phyloP scores from a whole-genome alignment of 495 filamentous ascomycete genomes.

The Podospora pseudocomata region DNA sequence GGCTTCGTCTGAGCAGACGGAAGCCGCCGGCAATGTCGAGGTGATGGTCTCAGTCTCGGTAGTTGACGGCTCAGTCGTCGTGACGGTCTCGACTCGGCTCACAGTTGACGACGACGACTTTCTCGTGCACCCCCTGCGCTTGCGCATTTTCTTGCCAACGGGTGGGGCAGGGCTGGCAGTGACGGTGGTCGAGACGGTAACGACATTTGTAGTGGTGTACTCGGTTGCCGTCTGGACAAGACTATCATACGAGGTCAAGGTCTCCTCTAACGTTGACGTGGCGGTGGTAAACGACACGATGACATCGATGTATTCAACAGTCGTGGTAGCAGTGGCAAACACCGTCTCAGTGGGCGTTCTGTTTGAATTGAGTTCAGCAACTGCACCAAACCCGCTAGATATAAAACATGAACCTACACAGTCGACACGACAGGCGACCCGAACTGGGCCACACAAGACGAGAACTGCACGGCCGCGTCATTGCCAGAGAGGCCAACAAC shows the following conservation, averaged over 20 bases:
- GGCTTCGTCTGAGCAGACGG: not conserved
- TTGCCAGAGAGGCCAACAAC: not conserved
- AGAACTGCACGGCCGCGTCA: not conserved
- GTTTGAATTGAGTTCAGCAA: too few species aligned
- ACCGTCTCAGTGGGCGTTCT: not conserved
- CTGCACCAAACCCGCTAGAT: too few species aligned
- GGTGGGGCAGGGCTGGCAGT: not conserved
- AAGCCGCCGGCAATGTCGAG: not conserved
- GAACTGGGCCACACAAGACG: conserved; percentile 2
- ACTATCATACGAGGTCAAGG: not conserved
- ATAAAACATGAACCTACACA: not conserved
- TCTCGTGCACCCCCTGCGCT: conserved; percentile 4
- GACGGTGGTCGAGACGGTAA: not conserved
- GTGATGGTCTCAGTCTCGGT: conserved; percentile 4
- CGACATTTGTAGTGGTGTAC: conserved; percentile 1
- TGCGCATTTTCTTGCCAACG: not conserved
- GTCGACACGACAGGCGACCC: not conserved
- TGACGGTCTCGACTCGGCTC: not conserved
- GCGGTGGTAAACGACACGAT: not conserved
- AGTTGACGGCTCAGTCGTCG: not conserved
- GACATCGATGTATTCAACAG: conserved; percentile 7
- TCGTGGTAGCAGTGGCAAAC: conserved; percentile 1
- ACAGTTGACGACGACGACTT: not conserved
- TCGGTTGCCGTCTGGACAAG: not conserved
- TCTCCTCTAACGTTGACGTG: not conserved